Base-by-base conservation (phyloP, 768 basidiomycete genomes). In the Amanita rubescens region DNA sequence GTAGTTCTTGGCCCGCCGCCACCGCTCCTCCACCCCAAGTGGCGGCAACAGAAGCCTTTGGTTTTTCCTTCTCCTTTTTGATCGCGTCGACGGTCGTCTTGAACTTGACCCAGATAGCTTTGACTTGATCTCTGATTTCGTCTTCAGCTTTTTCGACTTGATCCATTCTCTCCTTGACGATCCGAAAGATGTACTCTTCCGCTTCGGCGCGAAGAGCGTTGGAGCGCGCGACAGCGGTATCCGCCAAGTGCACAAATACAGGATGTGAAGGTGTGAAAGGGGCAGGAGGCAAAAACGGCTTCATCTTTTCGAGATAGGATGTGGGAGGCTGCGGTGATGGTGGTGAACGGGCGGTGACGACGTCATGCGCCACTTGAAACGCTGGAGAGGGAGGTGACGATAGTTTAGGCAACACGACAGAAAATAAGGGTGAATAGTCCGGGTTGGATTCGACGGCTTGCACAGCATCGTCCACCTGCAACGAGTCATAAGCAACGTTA, bases 221-320 rank as follows among this genome's bases (percentile, higher is more conserved):
- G 0, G 86, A 87, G 59, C 77, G 69, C 32, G 73, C 65, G 22
- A 69, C 63, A 12, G 89, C 88, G 46, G 82, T 61, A 20, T 75
- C 71, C 14, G 83, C 75, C 30, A 91, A 72, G 63, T 87, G 81
- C 39, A 71, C 57, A 62, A 90, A 91, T 38, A 82, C 78, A 6
- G 81, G 80, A 59, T 91, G 85, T 15, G 84, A 80, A 6, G 89
- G 84, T 0, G 84, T 79, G 66, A 87, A 90, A 15, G 89, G 88
- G 19, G 84, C 80, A 15, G 87, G 87, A 24, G 82, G 80, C 63
- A 89, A 85, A 35, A 90, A 67, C 5, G 84, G 75, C 35, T 76
- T 75, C 57, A 86, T 59, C 53, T 74, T 66, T 35, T 80, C 75
- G 41, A 90, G 70, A 63, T 76, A 75, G 42, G 68, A 62, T 17